These are phyloP conservation scores for Nakazawaea wyomingensis DNA, from an alignment of 805 yeast genomes.

Conservation along the genomic window DNA sequence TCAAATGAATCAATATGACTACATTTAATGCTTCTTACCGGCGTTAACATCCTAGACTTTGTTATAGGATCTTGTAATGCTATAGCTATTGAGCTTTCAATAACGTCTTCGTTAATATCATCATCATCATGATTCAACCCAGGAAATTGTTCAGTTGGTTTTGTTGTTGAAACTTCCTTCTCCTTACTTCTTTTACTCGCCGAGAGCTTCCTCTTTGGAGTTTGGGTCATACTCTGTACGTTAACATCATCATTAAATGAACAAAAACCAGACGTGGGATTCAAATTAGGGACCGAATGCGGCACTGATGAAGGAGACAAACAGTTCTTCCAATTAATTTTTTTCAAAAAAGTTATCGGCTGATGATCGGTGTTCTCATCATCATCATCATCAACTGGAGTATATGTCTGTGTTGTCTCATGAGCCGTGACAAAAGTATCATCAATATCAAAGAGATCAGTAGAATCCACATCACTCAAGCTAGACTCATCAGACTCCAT, in stretches of 20 bases:
- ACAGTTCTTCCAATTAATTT: too few species aligned
- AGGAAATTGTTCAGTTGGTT: slow-evolving; percentile 13
- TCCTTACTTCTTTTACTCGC: neutral
- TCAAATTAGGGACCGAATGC: too few species aligned
- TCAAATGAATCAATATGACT: slow-evolving; percentile 33
- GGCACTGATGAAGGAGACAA: too few species aligned
- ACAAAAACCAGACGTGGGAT: too few species aligned
- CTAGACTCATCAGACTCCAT: neutral
- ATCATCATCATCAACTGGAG: too few species aligned
- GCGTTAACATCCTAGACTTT: slow-evolving; percentile 23
- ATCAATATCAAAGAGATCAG: neutral
- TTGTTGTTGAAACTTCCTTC: slow-evolving; percentile 1
- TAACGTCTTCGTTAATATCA: slow-evolving; percentile 19
- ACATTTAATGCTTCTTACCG: slow-evolving; percentile 26
- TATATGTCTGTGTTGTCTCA: too few species aligned
- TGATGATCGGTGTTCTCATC: too few species aligned
- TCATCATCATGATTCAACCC: slow-evolving; percentile 13
- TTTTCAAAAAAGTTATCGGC: too few species aligned
- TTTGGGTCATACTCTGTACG: too few species aligned
- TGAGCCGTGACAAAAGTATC: too few species aligned
- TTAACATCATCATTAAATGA: too few species aligned
- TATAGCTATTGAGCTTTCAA: slow-evolving; percentile 23
- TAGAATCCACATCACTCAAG: neutral
- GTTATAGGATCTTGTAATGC: slow-evolving; percentile 29
- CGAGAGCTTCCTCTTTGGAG: too few species aligned